Conservation (phyloP, 495 filamentous ascomycete genomes). For the Podospora sp. region DNA sequence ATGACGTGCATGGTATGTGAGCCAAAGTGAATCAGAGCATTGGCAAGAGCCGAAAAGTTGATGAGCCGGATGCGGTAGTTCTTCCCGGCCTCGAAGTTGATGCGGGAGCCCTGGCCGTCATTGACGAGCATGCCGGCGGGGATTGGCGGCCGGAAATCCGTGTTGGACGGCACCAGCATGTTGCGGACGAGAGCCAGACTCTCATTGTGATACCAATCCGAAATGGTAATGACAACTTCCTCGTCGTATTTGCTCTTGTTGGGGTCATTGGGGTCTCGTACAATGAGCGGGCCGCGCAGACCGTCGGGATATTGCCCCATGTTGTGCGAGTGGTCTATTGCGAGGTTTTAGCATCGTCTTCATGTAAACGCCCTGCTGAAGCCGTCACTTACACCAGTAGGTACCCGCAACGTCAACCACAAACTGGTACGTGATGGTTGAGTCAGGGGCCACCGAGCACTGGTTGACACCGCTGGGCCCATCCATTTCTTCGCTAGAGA, state of each 20-base stretch:
- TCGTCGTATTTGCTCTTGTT: constrained; percentile 66
- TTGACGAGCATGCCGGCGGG: constrained; percentile 68
- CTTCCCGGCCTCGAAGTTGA: constrained; percentile 66
- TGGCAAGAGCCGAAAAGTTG: constrained; percentile 67
- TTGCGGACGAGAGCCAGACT: constrained; percentile 55
- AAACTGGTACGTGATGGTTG: constrained; percentile 67
- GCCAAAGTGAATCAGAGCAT: constrained; percentile 63
- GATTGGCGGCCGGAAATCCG: constrained; percentile 57
- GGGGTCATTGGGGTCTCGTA: constrained; percentile 68
- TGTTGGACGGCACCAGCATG: constrained; percentile 58
- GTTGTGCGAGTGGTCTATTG: constrained; percentile 69
- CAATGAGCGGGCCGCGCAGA: constrained; percentile 69
- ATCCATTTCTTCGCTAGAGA: constrained; percentile 72
- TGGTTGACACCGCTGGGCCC: constrained; percentile 69
- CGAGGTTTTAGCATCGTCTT: constrained; percentile 23
- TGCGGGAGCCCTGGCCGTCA: constrained; percentile 58
- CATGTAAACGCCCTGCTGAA: neutral
- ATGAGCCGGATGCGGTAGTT: constrained; percentile 78
- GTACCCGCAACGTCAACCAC: constrained; percentile 68
- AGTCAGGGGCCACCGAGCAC: constrained; percentile 67
- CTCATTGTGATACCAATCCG: constrained; percentile 65
- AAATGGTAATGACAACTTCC: constrained; percentile 59
- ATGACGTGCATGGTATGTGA: constrained; percentile 65
- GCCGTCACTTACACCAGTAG: constrained; percentile 74
- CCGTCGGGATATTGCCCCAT: constrained; percentile 77